Evolutionary conservation across 75 land plant species (phyloP).

Genomic region (Larix kaempferi): DNA sequence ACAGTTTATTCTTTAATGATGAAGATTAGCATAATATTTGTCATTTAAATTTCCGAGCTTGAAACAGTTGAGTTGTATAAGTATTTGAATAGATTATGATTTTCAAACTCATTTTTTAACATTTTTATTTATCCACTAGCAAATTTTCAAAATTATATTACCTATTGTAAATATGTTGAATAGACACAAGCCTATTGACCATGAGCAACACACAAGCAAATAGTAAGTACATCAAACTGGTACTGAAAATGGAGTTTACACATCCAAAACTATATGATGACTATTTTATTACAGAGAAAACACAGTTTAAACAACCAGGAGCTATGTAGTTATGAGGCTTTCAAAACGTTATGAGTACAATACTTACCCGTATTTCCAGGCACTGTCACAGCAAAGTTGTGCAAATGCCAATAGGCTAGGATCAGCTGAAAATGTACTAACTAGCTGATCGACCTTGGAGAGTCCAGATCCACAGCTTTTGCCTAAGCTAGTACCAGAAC

Average conservation of each 20-base stretch:
- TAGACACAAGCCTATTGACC: background rate
- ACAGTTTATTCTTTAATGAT: background rate
- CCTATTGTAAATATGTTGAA: background rate
- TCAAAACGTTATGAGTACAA: background rate
- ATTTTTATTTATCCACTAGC: background rate
- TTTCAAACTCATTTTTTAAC: background rate
- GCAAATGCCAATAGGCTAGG: constrained; percentile 97
- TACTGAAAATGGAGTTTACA: background rate
- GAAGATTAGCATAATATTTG: background rate
- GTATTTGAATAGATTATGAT: background rate
- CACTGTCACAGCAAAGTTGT: constrained; percentile 69
- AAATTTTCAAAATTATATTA: too few relatives aligned
- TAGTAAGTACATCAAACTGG: background rate
- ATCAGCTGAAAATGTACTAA: constrained; percentile 93
- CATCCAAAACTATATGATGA: background rate
- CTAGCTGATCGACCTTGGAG: constrained; percentile 75
- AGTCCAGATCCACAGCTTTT: constrained; percentile 16
- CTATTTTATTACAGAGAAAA: background rate
- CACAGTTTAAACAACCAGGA: background rate
- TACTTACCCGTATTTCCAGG: constrained; percentile 52
- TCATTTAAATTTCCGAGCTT: background rate
- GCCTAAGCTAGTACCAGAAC: constrained; percentile 9
- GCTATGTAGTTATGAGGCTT: background rate
- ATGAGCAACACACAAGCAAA: background rate
- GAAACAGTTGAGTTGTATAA: background rate